Evolutionary conservation across 2,329 filamentous ascomycete species (phyloP).

Genomic region (Ophiostoma perfectum): DNA sequence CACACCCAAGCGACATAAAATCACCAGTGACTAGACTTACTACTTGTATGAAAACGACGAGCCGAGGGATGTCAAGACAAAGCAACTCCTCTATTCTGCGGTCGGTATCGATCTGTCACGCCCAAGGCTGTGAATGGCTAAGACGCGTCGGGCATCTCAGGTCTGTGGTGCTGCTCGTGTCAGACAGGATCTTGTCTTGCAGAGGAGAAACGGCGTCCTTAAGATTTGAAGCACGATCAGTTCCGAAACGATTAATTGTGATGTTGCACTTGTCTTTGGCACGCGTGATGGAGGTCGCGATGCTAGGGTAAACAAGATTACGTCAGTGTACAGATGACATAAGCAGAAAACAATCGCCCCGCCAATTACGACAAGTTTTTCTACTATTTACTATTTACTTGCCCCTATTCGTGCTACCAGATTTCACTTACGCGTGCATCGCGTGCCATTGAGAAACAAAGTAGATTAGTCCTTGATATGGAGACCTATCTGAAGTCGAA

Average conservation of each 20-base stretch:
- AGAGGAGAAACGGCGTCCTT: no score
- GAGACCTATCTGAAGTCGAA: neutral
- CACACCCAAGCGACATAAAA: no score
- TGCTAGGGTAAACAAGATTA: neutral
- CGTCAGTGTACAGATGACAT: neutral
- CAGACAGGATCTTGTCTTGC: no score
- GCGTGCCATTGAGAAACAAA: neutral
- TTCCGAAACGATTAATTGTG: no score
- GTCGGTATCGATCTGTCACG: neutral
- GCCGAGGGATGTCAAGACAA: no score
- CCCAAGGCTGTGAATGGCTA: neutral
- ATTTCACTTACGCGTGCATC: neutral
- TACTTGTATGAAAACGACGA: no score
- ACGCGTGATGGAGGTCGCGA: no score
- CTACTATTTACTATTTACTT: neutral
- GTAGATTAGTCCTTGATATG: neutral
- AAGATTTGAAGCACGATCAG: no score
- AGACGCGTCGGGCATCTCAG: neutral
- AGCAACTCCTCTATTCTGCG: no score
- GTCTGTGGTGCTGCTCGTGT: neutral
- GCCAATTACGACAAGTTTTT: neutral
- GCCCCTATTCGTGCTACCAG: neutral
- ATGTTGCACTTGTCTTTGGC: no score
- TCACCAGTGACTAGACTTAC: no score
- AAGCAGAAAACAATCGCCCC: neutral